Evolutionary conservation across 1,284 basidiomycete genomes (phyloP), one percentile per base, ranked within the genome.

Genomic region (Irpex rosettiformis): DNA sequence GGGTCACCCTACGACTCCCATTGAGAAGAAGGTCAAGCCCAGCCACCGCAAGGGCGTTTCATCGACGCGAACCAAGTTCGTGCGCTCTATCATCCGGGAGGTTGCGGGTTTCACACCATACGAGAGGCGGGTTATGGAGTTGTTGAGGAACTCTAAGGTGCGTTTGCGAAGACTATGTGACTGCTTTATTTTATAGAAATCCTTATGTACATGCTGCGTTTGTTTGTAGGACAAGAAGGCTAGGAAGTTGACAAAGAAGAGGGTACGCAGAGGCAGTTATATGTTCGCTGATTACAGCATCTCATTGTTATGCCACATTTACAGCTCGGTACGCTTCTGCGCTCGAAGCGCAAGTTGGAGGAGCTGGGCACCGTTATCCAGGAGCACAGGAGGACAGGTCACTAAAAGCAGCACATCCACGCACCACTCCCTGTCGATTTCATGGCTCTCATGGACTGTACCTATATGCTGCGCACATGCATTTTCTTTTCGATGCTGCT

Each of bases 101-200:
- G 94, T 97, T 72, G 94, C 89, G 72, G 97, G 97, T 64, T 99
- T 98, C 81, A 94, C 96, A 52, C 93, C 97, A 52, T 99, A 99
- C 77, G 97, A 99, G 86, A 86, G 96, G 73, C 89, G 97, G 67
- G 95, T 99, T 61, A 89, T 99, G 93, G 97, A 99, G 80, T 77
- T 99, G 84, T 80, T 99, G 82, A 89, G 96, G 77, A 99, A 98
- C 89, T 97, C 94, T 66, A 98, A 98, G 85, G 92, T 93, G 72
- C 67, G 86, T 74, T 33, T 42, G 27, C 24, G 27, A 18, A 22
- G 11, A 11, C 43, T 63, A 16, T 33, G 21, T 55, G 21, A 54
- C 54, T 8, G 52, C 21, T 10, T 33, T 37, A 21, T 42, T 42
- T 18, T 48, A 22, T 13, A 5, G 28, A 37, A 43, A 10, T 58